Base-by-base conservation (phyloP, 106 monocot species). In the Allium fistulosum region DNA sequence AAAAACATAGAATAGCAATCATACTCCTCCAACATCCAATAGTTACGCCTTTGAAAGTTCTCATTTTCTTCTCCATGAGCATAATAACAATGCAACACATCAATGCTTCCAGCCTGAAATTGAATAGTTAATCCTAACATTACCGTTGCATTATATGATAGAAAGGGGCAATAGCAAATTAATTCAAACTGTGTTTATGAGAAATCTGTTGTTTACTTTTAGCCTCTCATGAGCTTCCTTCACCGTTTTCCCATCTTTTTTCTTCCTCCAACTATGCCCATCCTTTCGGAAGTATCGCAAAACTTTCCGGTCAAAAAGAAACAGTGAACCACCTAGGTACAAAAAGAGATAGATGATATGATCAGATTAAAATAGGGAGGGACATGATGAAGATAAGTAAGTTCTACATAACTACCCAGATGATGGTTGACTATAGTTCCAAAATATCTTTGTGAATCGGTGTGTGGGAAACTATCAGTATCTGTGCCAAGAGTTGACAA, bases 221-320 rank as follows among this genome's bases (percentile, higher is more conserved):
- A 95, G 76, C 70, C 85, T 88, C 73, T 95, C 95, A 80, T 95
- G 95, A 63, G 95, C 95, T 86, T 95, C 95, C 72, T 91, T 91
- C 46, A 95, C 85, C 12, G 95, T 95, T 72, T 95, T 95, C 45
- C 90, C 90, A 84, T 95, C 95, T 66, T 84, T 95, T 76, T 95
- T 95, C 83, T 95, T 95, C 65, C 91, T 80, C 95, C 95, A 95
- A 61, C 81, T 91, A 76, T 95, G 95, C 4, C 95, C 95, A 78
- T 95, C 95, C 65, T 86, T 95, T 63, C 95, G 77, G 65, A 95
- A 95, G 78, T 95, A 95, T 48, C 95, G 85, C 73, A 95, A 67
- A 51, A 85, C 74, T 74, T 91, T 95, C 63, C 91, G 76, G 63
- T 95, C 91, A 80, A 91, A 95, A 16, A 84, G 77, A 74, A 84